Evolutionary conservation across 768 basidiomycete genomes (phyloP), one percentile per base, ranked within the genome.

Genomic region (Auriscalpium vulgare): DNA sequence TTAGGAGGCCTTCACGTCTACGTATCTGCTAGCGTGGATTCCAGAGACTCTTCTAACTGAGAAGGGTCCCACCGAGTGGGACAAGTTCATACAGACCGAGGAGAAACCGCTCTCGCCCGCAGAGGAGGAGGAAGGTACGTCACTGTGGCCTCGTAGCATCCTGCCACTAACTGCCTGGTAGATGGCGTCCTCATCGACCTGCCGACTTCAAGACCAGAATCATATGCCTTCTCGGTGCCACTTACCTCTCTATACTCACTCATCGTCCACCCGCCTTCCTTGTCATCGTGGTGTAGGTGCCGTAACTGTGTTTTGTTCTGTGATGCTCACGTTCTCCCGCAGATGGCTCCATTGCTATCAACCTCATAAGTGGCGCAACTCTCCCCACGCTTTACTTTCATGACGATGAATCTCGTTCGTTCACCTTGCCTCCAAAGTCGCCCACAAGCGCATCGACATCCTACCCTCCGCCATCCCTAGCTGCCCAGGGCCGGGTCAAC

Each of bases 201-300:
- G 54, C 92, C 92, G 36, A 82, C 82, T 1, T 86, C 87, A 62
- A 76, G 87, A 50, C 88, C 91, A 3, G 91, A 95, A 68, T 89
- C 89, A 17, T 97, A 97, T 66, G 92, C 94, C 1, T 97, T 97
- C 73, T 95, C 94, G n/a, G 88, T 95, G 0, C 88, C 94, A 10
- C 65, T 97, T 47, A 87, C 88, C 0, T 88, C 87, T 10, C 84
- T 97, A 62, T 97, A 95, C 66, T 95, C 91, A 10, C 78, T 97
- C 54, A 76, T 94, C 55, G 87, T 92, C 1, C 83, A 88, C 63
- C 85, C 89, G 0, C 94, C 93, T 7, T 84, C 87, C 1, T 74
- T 90, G 16, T 88, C 89, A 3, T 91, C 88, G 0, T 92, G 90
- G 87, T 85, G 87, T 91, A 70, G 65, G 76, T 71, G 8, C 11